phyloP scores from a whole-genome alignment of 139 green algal genomes.

The Gonium pectorale region DNA sequence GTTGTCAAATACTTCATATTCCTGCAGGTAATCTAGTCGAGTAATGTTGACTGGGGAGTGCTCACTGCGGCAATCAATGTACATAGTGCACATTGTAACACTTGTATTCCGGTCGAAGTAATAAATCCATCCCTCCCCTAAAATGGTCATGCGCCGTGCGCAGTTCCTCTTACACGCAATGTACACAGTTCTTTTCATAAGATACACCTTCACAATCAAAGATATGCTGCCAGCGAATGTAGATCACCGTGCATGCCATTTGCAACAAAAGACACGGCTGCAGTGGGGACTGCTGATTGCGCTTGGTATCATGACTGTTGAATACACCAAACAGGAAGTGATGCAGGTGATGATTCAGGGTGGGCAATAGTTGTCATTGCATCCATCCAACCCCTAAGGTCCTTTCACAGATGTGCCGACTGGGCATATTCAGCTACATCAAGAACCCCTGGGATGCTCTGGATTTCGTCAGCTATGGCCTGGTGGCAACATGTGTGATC shows the following conservation, averaged over 20 bases:
- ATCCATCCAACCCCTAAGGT: not conserved
- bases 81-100: not conserved
- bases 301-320: constrained; percentile 8
- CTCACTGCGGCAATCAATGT: not conserved
- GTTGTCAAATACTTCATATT: constrained; percentile 28
- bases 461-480: not conserved
- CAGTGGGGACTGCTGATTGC: not conserved
- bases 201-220: constrained; percentile 7
- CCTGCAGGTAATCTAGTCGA: too few species aligned
- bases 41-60: not conserved
- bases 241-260: not conserved
- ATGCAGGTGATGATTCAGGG: constrained; percentile 11
- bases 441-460: not conserved
- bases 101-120: not conserved
- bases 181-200: constrained; percentile 13
- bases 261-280: not conserved
- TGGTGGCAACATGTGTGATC: not conserved
- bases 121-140: not conserved
- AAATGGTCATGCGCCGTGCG: not conserved
- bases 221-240: constrained; percentile 2
- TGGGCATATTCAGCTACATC: not conserved
- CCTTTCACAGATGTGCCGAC: not conserved
- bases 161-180: constrained; percentile 21
- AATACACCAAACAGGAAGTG: not conserved
- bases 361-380: not conserved